Conservation (phyloP, 2,329 filamentous ascomycete species). For the Cadophora luteo-olivacea region DNA sequence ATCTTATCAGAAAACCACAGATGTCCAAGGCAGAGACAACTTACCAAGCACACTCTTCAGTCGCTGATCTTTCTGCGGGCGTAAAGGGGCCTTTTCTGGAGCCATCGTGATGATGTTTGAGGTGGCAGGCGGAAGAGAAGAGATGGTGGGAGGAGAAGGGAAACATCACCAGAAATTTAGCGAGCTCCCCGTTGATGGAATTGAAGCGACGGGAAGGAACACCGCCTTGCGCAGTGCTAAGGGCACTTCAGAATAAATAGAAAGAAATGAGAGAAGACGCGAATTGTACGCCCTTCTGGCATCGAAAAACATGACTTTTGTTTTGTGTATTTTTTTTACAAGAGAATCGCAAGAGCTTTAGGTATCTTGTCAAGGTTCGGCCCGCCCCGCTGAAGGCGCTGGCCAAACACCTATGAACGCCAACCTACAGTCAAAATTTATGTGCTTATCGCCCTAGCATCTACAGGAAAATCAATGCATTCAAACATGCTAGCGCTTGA, state of each 20-base stretch:
- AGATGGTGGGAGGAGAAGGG: neutral
- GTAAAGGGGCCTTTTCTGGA: conserved; percentile 17
- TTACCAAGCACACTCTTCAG: conserved; percentile 45
- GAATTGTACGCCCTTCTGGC: neutral
- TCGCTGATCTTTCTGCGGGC: conserved; percentile 44
- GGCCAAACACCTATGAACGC: conserved; percentile 18
- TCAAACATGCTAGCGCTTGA: conserved; percentile 47
- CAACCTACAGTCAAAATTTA: conserved; percentile 19
- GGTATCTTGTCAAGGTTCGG: conserved; percentile 6
- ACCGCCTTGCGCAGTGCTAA: neutral
- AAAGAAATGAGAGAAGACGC: neutral
- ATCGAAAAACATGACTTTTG: neutral
- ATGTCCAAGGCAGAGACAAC: conserved; percentile 24
- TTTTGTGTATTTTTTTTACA: conserved; percentile 12
- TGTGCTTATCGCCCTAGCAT: conserved; percentile 26
- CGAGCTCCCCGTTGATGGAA: neutral
- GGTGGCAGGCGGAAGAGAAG: neutral
- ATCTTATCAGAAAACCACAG: conserved; percentile 26
- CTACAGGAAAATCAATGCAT: conserved; percentile 35
- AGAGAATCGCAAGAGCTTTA: conserved; percentile 10
- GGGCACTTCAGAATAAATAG: neutral
- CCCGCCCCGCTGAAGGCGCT: conserved; percentile 5
- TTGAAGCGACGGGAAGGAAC: neutral
- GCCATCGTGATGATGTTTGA: conserved; percentile 33
- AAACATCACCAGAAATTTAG: conserved; percentile 12